Base-by-base conservation (phyloP, 495 filamentous ascomycete genomes). In the Mycothermus thermophilus region DNA sequence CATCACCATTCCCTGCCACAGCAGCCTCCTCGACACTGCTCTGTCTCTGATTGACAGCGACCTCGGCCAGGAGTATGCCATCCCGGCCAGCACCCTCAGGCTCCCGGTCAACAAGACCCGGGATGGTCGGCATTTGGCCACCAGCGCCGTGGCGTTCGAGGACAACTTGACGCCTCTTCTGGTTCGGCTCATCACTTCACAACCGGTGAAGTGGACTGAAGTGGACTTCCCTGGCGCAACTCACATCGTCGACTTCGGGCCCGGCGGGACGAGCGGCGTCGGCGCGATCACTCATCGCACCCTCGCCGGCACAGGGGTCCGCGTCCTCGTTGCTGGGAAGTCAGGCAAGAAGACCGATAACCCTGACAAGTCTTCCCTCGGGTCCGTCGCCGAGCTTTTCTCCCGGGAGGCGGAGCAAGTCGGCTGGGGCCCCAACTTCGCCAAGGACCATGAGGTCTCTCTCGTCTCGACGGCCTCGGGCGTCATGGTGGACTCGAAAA, bases 1-100 rank as follows among this genome's bases (percentile, higher is more conserved):
- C 21, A 96, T 97, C 54, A 93, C 86, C 1, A 80, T 87, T 7
- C 90, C 90, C 8, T 97, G 95, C 64, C 90, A 97, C 61, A 96
- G 88, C 65, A 27, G 25, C 25, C 11, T 27, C 5, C 11, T 27
- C 5, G 25, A 27, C 25, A 12, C 11, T 4, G 25, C 25, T 8
- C 10, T 27, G 25, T 12, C 4, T 12, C 25, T 27, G 25, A 27
- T 27, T 12, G 25, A 27, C 5, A 27, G 25, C 11, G 25, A 27
- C 25, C 10, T 27, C 10, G 10, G 25, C 25, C 10, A 12, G 4
- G 10, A 3, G 10, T 27, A 12, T 12, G 11, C 25, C 10, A 27
- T 27, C 25, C 25, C 4, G 10, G 25, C 25, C 4, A 11, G 10
- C 25, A 12, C 25, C 25, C 25, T 27, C 25, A 8, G 25, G 5